phyloP scores from a whole-genome alignment of 805 yeast species.

The Saccharomyces paradoxus region DNA sequence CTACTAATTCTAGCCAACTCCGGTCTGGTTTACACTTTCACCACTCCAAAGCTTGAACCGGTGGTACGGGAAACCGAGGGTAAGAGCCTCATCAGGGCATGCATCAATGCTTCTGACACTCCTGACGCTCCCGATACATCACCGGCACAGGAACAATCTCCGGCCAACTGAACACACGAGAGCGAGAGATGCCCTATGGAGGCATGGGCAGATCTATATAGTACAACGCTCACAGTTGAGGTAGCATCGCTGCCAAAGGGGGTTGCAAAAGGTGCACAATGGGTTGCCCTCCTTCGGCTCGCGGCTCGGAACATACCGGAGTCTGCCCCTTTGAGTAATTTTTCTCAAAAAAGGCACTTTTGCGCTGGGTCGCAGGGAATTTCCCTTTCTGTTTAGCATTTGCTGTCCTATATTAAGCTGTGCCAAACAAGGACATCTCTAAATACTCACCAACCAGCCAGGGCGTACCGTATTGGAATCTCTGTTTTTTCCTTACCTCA shows the following conservation, averaged over 20 bases:
- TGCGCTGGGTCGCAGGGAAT: not conserved
- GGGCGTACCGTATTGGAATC: not conserved
- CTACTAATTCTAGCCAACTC: slow-evolving; percentile 88
- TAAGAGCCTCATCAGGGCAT: slow-evolving; percentile 86
- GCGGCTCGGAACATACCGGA: not conserved
- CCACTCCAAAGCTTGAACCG: slow-evolving; percentile 94
- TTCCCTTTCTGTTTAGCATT: not conserved
- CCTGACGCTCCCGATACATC: not conserved
- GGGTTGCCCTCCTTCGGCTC: not conserved
- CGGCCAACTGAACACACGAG: not conserved
- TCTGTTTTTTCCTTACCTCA: not conserved
- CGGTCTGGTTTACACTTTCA: slow-evolving; percentile 91
- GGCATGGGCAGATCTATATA: not conserved
- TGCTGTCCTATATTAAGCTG: not conserved
- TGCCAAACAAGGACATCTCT: not conserved
- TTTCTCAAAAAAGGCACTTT: not conserved
- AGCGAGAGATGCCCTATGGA: not conserved
- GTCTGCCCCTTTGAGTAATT: not conserved
- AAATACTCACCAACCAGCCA: not conserved
- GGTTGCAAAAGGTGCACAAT: not conserved
- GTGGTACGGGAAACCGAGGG: slow-evolving; percentile 92
- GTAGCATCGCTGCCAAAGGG: not conserved
- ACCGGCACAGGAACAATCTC: not conserved
- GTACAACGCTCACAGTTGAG: not conserved
- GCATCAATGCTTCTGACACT: slow-evolving; percentile 66